Conservation (phyloP, 257 asterid genomes). For the Lycium ferocissimum region DNA sequence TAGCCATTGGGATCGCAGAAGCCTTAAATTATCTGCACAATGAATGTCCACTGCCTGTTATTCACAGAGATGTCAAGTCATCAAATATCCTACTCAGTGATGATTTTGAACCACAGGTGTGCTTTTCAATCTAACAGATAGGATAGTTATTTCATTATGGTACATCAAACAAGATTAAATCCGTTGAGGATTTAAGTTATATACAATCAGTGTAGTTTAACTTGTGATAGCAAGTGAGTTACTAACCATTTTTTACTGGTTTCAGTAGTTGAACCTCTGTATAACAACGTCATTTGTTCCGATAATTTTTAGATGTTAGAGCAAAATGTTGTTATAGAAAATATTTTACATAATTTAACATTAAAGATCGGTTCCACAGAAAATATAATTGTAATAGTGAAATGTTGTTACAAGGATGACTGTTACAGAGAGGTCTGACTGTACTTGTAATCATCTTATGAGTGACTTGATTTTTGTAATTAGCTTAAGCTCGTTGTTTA, state of each 20-base stretch:
- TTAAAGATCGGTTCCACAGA: too few species aligned
- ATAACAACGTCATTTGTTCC: too few species aligned
- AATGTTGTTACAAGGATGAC: too few species aligned
- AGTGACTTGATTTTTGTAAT: neutral
- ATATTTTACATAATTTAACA: too few species aligned
- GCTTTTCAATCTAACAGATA: conserved; percentile 12
- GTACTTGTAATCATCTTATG: neutral
- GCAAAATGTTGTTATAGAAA: too few species aligned
- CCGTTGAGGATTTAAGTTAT: neutral
- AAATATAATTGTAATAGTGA: too few species aligned
- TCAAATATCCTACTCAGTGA: conserved; percentile 80
- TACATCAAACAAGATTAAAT: neutral
- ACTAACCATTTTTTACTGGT: too few species aligned
- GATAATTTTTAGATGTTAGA: too few species aligned
- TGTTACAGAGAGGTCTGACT: neutral
- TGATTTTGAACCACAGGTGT: conserved; percentile 79
- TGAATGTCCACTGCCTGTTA: conserved; percentile 64
- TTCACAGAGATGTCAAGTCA: conserved; percentile 90
- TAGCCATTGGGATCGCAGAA: conserved; percentile 86
- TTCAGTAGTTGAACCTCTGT: too few species aligned
- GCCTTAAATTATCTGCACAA: conserved; percentile 80
- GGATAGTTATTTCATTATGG: neutral
- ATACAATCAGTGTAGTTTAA: neutral
- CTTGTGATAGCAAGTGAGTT: neutral
- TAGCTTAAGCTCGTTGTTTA: neutral